Base-by-base conservation (phyloP, 768 basidiomycete genomes). In the Leccinum truebloodii region DNA sequence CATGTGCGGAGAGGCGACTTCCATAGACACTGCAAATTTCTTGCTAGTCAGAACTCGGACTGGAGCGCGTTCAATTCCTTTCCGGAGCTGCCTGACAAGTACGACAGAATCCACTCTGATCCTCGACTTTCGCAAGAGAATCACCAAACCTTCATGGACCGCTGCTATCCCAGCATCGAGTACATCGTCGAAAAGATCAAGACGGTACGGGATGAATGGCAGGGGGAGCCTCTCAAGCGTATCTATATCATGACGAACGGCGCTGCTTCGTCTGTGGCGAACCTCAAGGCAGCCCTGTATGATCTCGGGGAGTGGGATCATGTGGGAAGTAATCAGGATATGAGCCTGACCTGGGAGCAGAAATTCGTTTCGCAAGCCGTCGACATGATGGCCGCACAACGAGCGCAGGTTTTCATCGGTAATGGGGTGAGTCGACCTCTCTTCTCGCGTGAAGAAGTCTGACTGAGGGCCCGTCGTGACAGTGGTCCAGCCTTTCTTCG, bases 1-100 rank as follows among this genome's bases (percentile, higher is more conserved):
- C 83, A 84, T 63, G 71, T 84, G 46, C 81, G 83, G 6, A 75
- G 82, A 26, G 83, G 83, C 4, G 83, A 83, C 69, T 84, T 75
- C 62, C 37, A 69, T 20, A 58, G 61, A 0, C 82, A 84, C 70
- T 85, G 83, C 68, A 57, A 59, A 14, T 63, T 66, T 52, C 74
- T 84, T 32, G 74, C 75, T 3, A 63, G 63, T 28, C 67, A 66
- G 62, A 67, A 65, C 30, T 60, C 75, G 22, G 66, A 67, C 4
- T 83, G 73, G 74, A 74, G 75, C 49, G 78, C 75, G 5, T 83
- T 80, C 73, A 81, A 80, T 66, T 70, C 70, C 34, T 76, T 82
- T 64, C 79, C 79, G 0, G 71, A 64, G 22, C 66, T 79, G 10
- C 69, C 72, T 6, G 83, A 82, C 67, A 67, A 65, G 48, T 77